phyloP scores from a whole-genome alignment of 129 eudicot genomes.

The Arctium minus region DNA sequence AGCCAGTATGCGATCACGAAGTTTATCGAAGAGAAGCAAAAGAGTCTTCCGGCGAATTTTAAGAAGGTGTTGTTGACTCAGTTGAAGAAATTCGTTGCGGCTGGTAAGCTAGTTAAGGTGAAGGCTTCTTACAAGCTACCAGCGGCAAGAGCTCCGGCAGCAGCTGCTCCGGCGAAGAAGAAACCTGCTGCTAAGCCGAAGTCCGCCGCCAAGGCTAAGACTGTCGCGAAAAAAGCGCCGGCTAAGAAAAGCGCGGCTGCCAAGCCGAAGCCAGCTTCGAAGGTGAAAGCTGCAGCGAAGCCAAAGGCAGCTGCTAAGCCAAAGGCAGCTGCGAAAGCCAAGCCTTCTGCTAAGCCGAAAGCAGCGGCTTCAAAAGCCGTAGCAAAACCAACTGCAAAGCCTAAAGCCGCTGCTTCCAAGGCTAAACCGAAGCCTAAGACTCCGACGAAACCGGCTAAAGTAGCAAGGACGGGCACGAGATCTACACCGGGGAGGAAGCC shows the following conservation, averaged over 20 bases:
- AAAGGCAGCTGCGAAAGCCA: slow-evolving; percentile 25
- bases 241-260: slow-evolving; percentile 18
- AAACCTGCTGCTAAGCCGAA: slow-evolving; percentile 30
- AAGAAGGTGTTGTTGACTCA: slow-evolving; percentile 53
- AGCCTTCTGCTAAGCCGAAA: slow-evolving; percentile 33
- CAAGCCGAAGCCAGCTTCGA: slow-evolving; percentile 10
- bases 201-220: neutral
- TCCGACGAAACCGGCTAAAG: slow-evolving; percentile 38
- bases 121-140: slow-evolving; percentile 61
- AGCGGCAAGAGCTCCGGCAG: slow-evolving; percentile 13
- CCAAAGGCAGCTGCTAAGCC: slow-evolving; percentile 28
- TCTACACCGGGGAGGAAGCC: slow-evolving; percentile 46
- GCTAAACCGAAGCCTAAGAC: slow-evolving; percentile 38
- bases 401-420: slow-evolving; percentile 25
- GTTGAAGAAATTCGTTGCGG: slow-evolving; percentile 56
- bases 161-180: slow-evolving; percentile 19
- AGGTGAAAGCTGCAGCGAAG: slow-evolving; percentile 21
- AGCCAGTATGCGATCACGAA: slow-evolving; percentile 74
- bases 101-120: slow-evolving; percentile 55
- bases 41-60: slow-evolving; percentile 57
- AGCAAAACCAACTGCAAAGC: slow-evolving; percentile 19
- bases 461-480: slow-evolving; percentile 45
- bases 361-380: slow-evolving; percentile 35
- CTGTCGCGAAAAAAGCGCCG: slow-evolving; percentile 20
- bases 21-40: slow-evolving; percentile 63